Evolutionary conservation across 805 yeast species (phyloP).

Genomic region (Myxozyma melibiosi): DNA sequence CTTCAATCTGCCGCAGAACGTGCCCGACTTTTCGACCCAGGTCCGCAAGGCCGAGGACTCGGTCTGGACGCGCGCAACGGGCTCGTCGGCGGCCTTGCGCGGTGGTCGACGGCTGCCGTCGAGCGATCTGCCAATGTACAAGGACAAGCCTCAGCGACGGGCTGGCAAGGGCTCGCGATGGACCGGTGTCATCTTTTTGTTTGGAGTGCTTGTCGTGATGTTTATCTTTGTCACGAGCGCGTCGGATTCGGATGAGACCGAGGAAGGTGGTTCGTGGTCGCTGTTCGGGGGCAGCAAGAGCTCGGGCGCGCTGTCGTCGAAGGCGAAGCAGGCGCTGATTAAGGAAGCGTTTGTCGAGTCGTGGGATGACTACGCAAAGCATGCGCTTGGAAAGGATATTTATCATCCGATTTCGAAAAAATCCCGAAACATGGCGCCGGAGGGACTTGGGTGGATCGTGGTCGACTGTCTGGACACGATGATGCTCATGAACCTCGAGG

Average conservation of each 20-base stretch:
- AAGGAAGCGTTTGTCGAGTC: slow-evolving; percentile 68
- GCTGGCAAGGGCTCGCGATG: background rate
- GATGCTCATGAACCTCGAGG: slow-evolving; percentile 68
- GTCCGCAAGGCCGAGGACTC: slow-evolving; percentile 24
- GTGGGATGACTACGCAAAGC: slow-evolving; percentile 72
- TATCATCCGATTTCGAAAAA: slow-evolving; percentile 66
- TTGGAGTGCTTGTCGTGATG: slow-evolving; percentile 1
- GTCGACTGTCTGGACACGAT: slow-evolving; percentile 86
- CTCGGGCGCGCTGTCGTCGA: background rate
- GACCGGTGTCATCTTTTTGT: background rate
- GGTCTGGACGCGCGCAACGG: slow-evolving; percentile 15
- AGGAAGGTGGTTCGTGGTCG: too few relatives aligned
- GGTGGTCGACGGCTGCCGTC: background rate
- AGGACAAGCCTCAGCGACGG: slow-evolving; percentile 50
- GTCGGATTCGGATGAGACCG: background rate
- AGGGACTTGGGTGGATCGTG: slow-evolving; percentile 90
- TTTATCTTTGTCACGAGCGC: background rate
- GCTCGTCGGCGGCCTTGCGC: background rate
- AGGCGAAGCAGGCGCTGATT: slow-evolving; percentile 52
- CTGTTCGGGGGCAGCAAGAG: background rate
- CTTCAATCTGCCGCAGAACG: slow-evolving; percentile 18
- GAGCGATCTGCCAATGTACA: slow-evolving; percentile 52
- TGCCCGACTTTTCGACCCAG: slow-evolving; percentile 20
- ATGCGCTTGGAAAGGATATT: slow-evolving; percentile 85
- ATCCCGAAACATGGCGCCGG: slow-evolving; percentile 73